Evolutionary conservation across 495 filamentous ascomycete species (phyloP), one percentile per base, ranked within the genome.

Genomic region (Trichodelitschia bisporula): DNA sequence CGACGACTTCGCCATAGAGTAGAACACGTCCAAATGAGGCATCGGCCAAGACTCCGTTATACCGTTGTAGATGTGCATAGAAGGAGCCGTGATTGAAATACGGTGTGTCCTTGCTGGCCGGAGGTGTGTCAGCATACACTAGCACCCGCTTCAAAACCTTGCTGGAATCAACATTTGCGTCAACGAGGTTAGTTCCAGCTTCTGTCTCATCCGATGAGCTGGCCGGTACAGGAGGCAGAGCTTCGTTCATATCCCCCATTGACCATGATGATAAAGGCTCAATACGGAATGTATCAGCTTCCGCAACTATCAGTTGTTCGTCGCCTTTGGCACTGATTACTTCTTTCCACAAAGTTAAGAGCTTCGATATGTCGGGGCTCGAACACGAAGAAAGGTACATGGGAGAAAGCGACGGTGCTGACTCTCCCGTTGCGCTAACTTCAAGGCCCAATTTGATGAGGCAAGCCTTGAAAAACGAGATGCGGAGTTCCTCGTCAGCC

Each of bases 1-100:
- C 93, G 24, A 95, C 57, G 3, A 90, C 78, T 46, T 92, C 79
- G 19, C 77, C 84, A 48, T 95, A 95, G 32, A 97, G 54, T 4
- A 93, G 47, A 27, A 64, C 56, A 9, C 71, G 57, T 4, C 89
- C 89, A 57, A 89, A 93, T 0, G 66, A 62, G 1, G 61, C 59
- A 26, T 56, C 57, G 31, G 39, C 39, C 37, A 59, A 56, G 31
- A 62, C 46, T n/a, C 54, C 39, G 44, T 71, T 63, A 42, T 79
- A 89, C 13, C 69, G 49, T 2, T 53, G 48, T 3, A 97, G 55
- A 37, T 75, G 74, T 11, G 67, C 57, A 45, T 70, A 93, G 46
- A 66, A 97, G 3, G 69, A 59, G 35, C 70, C 48, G 43, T 95
- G 80, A 40, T 86, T 77, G 54, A 95, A 93, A 41, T 70, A 75